These are phyloP conservation scores for Saccharomycopsis sp. DNA, from an alignment of 805 yeast species.

Conservation along the genomic window DNA sequence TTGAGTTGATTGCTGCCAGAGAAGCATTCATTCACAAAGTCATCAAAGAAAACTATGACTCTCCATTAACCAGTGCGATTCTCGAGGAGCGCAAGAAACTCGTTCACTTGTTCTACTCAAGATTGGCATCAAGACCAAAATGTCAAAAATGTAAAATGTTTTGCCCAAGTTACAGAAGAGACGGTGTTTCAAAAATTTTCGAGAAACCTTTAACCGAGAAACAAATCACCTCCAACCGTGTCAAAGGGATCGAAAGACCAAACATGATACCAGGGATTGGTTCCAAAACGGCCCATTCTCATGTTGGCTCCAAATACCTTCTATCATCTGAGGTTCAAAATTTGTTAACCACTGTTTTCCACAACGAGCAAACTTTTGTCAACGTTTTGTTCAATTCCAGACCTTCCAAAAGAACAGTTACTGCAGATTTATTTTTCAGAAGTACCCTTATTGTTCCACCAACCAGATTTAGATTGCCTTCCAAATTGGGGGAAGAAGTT, in stretches of 20 bases:
- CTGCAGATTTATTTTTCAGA: conserved; percentile 82
- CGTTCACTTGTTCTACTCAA: conserved; percentile 67
- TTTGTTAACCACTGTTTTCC: conserved; percentile 66
- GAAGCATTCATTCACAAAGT: conserved; percentile 68
- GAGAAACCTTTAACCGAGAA: conserved; percentile 79
- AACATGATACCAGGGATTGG: conserved; percentile 48
- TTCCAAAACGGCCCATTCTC: conserved; percentile 27
- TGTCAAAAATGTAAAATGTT: conserved; percentile 96
- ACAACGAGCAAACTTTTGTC: conserved; percentile 58
- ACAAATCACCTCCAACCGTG: conserved; percentile 71
- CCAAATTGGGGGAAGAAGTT: conserved; percentile 90
- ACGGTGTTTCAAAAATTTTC: conserved; percentile 86
- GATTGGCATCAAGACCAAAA: conserved; percentile 64
- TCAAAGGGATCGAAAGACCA: conserved; percentile 68
- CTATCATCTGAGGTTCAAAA: conserved; percentile 82
- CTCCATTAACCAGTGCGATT: conserved; percentile 75
- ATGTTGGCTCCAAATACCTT: conserved; percentile 68
- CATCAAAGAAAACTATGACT: conserved; percentile 65
- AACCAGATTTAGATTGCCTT: conserved; percentile 93
- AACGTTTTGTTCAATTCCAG: conserved; percentile 73
- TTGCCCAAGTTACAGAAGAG: conserved; percentile 90
- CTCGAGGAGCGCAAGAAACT: conserved; percentile 75
- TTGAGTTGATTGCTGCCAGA: conserved; percentile 50
- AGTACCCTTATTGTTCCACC: conserved; percentile 90
- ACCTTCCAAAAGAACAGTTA: conserved; percentile 35